phyloP scores from a whole-genome alignment of 179 eudicot genomes.

The Spinacia oleracea region DNA sequence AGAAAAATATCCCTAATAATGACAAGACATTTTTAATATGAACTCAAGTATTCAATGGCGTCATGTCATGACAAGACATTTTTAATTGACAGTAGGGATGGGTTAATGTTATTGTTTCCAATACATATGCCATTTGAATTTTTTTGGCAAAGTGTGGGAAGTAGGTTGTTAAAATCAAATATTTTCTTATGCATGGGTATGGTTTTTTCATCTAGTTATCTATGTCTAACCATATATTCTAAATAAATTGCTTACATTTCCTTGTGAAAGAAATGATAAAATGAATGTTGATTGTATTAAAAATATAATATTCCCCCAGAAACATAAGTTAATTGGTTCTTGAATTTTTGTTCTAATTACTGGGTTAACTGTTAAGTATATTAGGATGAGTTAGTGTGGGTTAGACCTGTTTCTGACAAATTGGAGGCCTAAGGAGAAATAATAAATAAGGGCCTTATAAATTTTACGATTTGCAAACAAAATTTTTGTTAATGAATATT shows the following conservation, averaged over 20 bases:
- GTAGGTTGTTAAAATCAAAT: neutral
- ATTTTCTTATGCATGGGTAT: neutral
- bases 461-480: no score
- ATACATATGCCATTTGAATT: no score
- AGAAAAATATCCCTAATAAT: neutral
- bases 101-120: neutral
- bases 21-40: neutral
- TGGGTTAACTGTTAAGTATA: neutral
- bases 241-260: neutral
- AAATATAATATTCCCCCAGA: neutral
- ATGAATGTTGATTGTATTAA: neutral
- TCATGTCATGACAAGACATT: no score
- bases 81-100: neutral
- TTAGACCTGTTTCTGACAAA: no score
- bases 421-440: no score
- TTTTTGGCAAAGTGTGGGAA: neutral
- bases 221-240: neutral
- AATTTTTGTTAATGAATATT: no score
- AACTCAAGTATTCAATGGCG: neutral
- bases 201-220: neutral
- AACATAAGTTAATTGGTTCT: neutral
- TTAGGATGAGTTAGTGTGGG: neutral
- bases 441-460: no score
- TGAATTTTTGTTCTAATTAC: neutral
- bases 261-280: neutral